Evolutionary conservation across 805 yeast species (phyloP).

Genomic region (Metschnikowia baotianmanensis): DNA sequence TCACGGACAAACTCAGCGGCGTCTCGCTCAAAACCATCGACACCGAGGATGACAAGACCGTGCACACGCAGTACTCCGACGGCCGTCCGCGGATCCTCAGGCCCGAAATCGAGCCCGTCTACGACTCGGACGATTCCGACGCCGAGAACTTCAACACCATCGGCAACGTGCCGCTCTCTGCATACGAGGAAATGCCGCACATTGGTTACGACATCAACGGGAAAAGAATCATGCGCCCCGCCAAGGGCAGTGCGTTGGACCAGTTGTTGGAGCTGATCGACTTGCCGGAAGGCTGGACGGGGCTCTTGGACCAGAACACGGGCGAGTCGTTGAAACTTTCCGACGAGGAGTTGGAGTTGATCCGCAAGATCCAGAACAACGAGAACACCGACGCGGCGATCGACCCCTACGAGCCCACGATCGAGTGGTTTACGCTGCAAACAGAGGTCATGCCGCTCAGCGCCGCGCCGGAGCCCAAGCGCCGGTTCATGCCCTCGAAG

Average conservation of each 20-base stretch:
- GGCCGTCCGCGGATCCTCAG: conserved; percentile 74
- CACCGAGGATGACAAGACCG: conserved; percentile 34
- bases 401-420: conserved; percentile 89
- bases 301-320: conserved; percentile 84
- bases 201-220: conserved; percentile 97
- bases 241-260: conserved; percentile 92
- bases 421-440: conserved; percentile 92
- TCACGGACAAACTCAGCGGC: conserved; percentile 55
- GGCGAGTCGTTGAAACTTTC: conserved; percentile 82
- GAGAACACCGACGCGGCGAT: conserved; percentile 76
- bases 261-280: conserved; percentile 86
- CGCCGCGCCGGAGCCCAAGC: conserved; percentile 95
- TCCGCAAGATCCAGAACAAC: conserved; percentile 79
- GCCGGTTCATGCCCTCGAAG: conserved; percentile 94
- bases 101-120: conserved; percentile 93
- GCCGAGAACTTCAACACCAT: conserved; percentile 78
- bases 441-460: conserved; percentile 86
- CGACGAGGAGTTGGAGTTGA: conserved; percentile 84
- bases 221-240: conserved; percentile 98
- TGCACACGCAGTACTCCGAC: conserved; percentile 60
- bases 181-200: conserved; percentile 96
- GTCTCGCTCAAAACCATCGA: conserved; percentile 51
- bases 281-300: conserved; percentile 98
- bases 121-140: conserved; percentile 92
- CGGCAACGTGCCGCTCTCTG: conserved; percentile 89